Evolutionary conservation across 176 grass and related monocot genomes (phyloP).

Genomic region (Oryza meyeriana): DNA sequence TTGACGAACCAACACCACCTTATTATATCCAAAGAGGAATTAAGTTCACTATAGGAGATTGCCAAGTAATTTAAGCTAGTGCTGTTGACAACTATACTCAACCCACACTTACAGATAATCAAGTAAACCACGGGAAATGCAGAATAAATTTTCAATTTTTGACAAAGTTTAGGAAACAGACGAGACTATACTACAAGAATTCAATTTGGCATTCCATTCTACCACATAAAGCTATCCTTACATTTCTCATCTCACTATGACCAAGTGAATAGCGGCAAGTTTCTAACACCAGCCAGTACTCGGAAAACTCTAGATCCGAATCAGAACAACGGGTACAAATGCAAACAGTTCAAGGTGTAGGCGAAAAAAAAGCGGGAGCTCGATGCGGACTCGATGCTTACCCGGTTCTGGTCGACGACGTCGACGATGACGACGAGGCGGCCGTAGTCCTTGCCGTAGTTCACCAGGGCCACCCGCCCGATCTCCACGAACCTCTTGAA

Average conservation of each 20-base stretch:
- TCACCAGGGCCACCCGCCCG: conserved; percentile 83
- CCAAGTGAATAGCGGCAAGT: background rate
- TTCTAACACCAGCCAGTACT: background rate
- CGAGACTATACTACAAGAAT: background rate
- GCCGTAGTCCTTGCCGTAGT: conserved; percentile 87
- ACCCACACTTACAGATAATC: background rate
- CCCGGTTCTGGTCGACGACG: conserved; percentile 81
- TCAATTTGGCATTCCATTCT: background rate
- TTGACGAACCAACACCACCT: too few species aligned
- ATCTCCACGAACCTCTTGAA: conserved; percentile 96
- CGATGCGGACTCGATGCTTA: conserved; percentile 23
- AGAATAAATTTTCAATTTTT: background rate
- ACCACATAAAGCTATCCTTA: background rate
- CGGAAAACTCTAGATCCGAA: conserved; percentile 14
- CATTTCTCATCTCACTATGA: background rate
- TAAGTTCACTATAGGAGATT: background rate
- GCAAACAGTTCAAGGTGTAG: background rate
- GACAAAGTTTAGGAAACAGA: background rate
- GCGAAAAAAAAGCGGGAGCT: background rate
- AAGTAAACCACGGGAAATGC: background rate
- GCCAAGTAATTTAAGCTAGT: background rate
- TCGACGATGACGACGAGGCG: conserved; percentile 82
- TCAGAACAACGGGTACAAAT: background rate
- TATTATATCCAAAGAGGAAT: background rate
- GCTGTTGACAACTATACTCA: too few species aligned